phyloP scores from a whole-genome alignment of 2,329 filamentous ascomycete species.

The Ophiostoma sp. region DNA sequence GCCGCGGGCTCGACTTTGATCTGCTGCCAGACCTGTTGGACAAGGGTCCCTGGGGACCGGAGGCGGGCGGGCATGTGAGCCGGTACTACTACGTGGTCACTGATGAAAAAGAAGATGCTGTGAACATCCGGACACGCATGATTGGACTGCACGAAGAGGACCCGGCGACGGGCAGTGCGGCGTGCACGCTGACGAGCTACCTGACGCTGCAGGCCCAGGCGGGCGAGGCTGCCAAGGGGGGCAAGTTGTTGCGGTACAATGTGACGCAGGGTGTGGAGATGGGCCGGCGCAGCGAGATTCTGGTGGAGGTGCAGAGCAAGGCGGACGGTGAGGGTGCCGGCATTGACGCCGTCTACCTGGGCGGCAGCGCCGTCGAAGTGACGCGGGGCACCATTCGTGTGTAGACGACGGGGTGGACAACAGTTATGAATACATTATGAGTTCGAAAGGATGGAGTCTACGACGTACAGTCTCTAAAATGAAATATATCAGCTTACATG shows the following conservation, averaged over 20 bases:
- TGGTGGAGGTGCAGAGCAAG: constrained; percentile 44
- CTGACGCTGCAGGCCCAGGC: constrained; percentile 44
- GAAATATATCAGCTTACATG: no score
- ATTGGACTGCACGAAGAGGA: constrained; percentile 56
- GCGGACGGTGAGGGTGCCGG: not conserved
- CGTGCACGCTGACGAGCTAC: constrained; percentile 57
- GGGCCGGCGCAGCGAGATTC: constrained; percentile 57
- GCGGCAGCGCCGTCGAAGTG: constrained; percentile 36
- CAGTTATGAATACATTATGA: not conserved
- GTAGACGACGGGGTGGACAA: not conserved
- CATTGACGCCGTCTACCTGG: constrained; percentile 35
- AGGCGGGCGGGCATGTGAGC: constrained; percentile 53
- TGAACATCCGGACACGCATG: constrained; percentile 60
- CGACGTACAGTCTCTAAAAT: no score
- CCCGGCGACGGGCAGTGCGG: constrained; percentile 63
- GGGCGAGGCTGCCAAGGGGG: constrained; percentile 30
- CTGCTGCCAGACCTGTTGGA: constrained; percentile 45
- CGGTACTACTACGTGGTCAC: constrained; percentile 60
- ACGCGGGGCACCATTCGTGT: constrained; percentile 33
- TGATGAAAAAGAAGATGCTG: constrained; percentile 21
- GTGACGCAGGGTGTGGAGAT: constrained; percentile 69
- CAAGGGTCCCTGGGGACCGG: constrained; percentile 52
- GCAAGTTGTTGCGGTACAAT: constrained; percentile 41
- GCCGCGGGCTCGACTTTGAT: constrained; percentile 39
- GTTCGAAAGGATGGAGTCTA: not conserved